Percentiles rank a stretch among this genome's conserved stretches.
Evolutionary conservation across 108 stramenopile species (phyloP).

Genomic region (Skeletonema potamos): DNA sequence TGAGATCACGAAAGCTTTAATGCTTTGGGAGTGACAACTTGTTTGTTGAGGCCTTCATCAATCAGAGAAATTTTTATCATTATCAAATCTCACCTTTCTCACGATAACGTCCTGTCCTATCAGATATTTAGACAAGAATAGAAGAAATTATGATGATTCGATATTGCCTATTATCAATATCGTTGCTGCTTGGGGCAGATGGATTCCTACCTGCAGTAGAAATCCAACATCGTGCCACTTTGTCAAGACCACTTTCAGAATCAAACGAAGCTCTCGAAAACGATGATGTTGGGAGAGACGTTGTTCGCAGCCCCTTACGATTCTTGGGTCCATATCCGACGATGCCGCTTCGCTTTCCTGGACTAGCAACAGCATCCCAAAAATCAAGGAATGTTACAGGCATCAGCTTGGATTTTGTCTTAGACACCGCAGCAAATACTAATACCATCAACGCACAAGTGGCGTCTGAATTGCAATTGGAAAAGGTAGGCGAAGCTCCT

Average conservation of each 20-base stretch:
- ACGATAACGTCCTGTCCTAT: neutral
- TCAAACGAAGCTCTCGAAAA: neutral
- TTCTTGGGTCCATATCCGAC: conserved; percentile 73
- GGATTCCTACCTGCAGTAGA: neutral
- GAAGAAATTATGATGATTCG: neutral
- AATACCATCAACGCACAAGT: conserved; percentile 75
- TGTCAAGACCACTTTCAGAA: neutral
- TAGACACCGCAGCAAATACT: conserved; percentile 77
- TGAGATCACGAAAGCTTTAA: conserved; percentile 43
- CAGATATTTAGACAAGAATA: neutral
- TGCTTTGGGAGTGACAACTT: conserved; percentile 31
- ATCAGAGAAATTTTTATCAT: neutral
- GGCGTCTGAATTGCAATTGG: conserved; percentile 55
- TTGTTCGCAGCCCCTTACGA: conserved; percentile 58
- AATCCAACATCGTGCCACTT: neutral
- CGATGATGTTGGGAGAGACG: conserved; percentile 6
- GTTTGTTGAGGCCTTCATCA: neutral
- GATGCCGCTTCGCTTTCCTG: conserved; percentile 67
- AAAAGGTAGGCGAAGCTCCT: conserved; percentile 56
- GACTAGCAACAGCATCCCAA: conserved; percentile 67
- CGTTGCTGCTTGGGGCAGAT: neutral
- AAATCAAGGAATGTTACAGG: conserved; percentile 60
- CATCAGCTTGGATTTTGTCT: conserved; percentile 65
- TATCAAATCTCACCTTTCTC: neutral
- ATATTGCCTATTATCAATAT: neutral